Evolutionary conservation across 2,329 filamentous ascomycete species (phyloP), one percentile per base, ranked within the genome.

Genomic region (Mycosphaerella arachidis): DNA sequence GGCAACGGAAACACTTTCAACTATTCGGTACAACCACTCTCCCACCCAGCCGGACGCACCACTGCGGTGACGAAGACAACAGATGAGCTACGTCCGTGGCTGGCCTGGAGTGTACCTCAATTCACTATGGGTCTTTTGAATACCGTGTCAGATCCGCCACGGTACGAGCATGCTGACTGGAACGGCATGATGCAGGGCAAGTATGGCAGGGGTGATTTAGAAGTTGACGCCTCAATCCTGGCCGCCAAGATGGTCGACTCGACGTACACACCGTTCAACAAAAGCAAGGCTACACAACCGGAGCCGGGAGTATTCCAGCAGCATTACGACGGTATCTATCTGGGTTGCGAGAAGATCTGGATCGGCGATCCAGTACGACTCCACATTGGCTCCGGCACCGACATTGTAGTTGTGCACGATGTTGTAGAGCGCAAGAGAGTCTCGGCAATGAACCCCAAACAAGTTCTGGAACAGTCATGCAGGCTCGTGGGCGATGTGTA

Each of bases 271-370:
- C 77, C 80, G 1, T 79, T 83, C 58, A 77, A 80, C 53, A 74
- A 71, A n/a, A 71, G 78, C n/a, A 76, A 76, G 48, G 76, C 73
- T 20, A 66, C 70, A 1, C 67, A 76, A 1, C 71, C 72, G 3
- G 69, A 71, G 24, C 69, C 72, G 6, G 75, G 75, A 13, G 60
- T 71, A 1, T 62, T 60, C 10, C 75, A 80, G 57, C 77, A 79
- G 50, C 74, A 78, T 56, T 85, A 80, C 70, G 80, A 81, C 58
- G 81, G 81, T 33, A 74, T 85, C 53, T 86, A 78, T 68, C 70
- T 85, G 0, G 84, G 84, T 6, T 82, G 79, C 1, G 84, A 86
- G 67, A 85, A 85, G 70, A 76, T 85, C 24, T 86, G 82, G 81
- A 71, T 79, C 20, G 82, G 83, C n/a, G 84, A 86, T 51, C 77